Base-by-base conservation (phyloP, 345 rosid genomes). In the Lumnitzera littorea region DNA sequence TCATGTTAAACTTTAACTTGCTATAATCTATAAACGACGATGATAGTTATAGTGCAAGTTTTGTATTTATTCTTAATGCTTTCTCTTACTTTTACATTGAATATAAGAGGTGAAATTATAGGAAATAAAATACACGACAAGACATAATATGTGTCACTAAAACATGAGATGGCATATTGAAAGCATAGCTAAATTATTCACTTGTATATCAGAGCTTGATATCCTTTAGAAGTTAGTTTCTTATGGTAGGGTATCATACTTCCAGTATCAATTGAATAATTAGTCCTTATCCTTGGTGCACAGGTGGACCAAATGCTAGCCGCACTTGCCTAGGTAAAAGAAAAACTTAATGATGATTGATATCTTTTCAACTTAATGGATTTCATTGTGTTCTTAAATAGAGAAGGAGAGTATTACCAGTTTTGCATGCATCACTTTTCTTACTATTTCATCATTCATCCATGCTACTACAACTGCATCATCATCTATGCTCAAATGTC, bases 371-470 rank as follows among this genome's bases (percentile, higher is more conserved):
- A 8, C 36, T 60, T 13, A 23, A 25, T 4, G 36, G 4, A 24
- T 47, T 24, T 13, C 16, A 10, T 48, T 15, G 11, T 41, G 15
- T 10, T 9, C 15, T 9, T 29, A 11, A 16, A 47, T 13, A 24
- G 11, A 51, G 15, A 10, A 51, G 15, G 23, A 20, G 17, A 24
- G 53, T 24, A 48, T 55, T 76, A 80, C 85, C 13, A 75, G 67
- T 1, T 69, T 59, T 5, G 82, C 89, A 69, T 84, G 89, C 41
- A 84, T 60, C 20, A 80, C 84, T 51, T 57, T 65, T 65, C 89
- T 68, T 5, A 84, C 82, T 25, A 71, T 55, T 58, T 63, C 78
- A 53, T 81, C 72, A 12, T 84, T 78, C 12, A 84, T 58, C 86
- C 86, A 81, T 15, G 51, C 46, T 2, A 62, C 55, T 2, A 86